A percentile compares a stretch with the other conserved stretches of the same genome.
phyloP scores from a whole-genome alignment of 805 yeast genomes.

The Cyberlindnera bimundalis region DNA sequence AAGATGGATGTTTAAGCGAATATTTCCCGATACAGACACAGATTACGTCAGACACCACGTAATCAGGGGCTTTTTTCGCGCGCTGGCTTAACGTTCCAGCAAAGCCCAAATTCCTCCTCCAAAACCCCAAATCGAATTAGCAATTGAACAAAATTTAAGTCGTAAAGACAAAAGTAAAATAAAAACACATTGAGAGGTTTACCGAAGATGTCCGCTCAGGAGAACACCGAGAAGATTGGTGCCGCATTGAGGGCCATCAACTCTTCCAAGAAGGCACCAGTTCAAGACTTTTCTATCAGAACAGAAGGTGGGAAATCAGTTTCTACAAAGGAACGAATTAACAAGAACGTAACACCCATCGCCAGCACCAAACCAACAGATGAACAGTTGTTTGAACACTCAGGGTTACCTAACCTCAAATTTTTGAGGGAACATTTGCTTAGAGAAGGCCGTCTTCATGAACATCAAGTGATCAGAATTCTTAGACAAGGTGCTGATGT shows the following conservation, averaged over 20 bases:
- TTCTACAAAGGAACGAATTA: slow-evolving; percentile 49
- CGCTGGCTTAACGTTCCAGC: too few relatives aligned
- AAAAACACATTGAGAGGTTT: too few relatives aligned
- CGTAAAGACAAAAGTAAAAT: too few relatives aligned
- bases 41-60: too few relatives aligned
- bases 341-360: slow-evolving; percentile 59
- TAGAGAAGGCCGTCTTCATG: slow-evolving; percentile 75
- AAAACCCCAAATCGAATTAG: too few relatives aligned
- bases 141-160: too few relatives aligned
- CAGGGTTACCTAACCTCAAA: slow-evolving; percentile 68
- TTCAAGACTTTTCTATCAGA: slow-evolving; percentile 37
- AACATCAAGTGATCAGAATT: slow-evolving; percentile 67
- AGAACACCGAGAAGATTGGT: slow-evolving; percentile 54
- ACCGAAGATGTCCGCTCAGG: slow-evolving; percentile 30
- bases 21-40: background rate
- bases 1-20: too few relatives aligned
- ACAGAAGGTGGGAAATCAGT: slow-evolving; percentile 48
- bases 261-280: slow-evolving; percentile 28
- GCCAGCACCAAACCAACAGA: slow-evolving; percentile 63
- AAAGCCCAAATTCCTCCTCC: too few relatives aligned
- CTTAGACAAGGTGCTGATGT: slow-evolving; percentile 60
- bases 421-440: slow-evolving; percentile 72
- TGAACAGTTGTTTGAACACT: slow-evolving; percentile 54
- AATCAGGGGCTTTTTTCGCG: too few relatives aligned
- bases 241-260: slow-evolving; percentile 63